A percentile compares a stretch with the other conserved stretches of the same genome.
phyloP scores from a whole-genome alignment of 441 rosid species.

The Melastoma candidum region DNA sequence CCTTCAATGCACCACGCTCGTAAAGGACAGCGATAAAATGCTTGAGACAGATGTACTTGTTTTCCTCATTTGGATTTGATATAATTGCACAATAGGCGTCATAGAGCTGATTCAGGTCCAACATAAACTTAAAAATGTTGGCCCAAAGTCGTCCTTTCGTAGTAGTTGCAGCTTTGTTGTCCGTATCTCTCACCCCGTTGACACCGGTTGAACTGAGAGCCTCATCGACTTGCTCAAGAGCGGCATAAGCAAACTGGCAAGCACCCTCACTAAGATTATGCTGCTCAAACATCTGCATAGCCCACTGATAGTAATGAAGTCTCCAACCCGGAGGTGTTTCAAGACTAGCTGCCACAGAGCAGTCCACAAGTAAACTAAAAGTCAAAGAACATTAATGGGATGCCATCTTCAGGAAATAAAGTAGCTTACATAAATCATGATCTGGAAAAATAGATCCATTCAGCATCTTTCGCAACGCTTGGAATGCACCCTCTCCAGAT shows the following conservation, averaged over 20 bases:
- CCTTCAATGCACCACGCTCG: constrained; percentile 88
- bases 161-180: constrained; percentile 42
- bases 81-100: constrained; percentile 98
- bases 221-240: constrained; percentile 99
- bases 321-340: constrained; percentile 67
- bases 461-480: constrained; percentile 73
- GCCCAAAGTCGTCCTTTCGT: constrained; percentile 94
- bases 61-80: constrained; percentile 98
- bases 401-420: constrained; percentile 10
- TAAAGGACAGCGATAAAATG: constrained; percentile 83
- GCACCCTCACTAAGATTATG: constrained; percentile 86
- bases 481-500: constrained; percentile 72
- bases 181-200: constrained; percentile 25
- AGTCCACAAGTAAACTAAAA: constrained; percentile 1
- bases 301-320: constrained; percentile 98
- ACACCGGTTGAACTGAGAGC: constrained; percentile 40
- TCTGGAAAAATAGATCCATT: constrained; percentile 57
- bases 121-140: constrained; percentile 80
- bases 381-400: not conserved
- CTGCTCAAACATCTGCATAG: constrained; percentile 95
- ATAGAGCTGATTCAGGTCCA: constrained; percentile 75
- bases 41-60: constrained; percentile 90
- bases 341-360: constrained; percentile 35
- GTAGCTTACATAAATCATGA: constrained; percentile 49
- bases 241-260: constrained; percentile 94